Percentiles rank a stretch among this genome's conserved stretches.
Conservation (phyloP, 495 filamentous ascomycete genomes). For the Hypoxylon lenormandii region DNA sequence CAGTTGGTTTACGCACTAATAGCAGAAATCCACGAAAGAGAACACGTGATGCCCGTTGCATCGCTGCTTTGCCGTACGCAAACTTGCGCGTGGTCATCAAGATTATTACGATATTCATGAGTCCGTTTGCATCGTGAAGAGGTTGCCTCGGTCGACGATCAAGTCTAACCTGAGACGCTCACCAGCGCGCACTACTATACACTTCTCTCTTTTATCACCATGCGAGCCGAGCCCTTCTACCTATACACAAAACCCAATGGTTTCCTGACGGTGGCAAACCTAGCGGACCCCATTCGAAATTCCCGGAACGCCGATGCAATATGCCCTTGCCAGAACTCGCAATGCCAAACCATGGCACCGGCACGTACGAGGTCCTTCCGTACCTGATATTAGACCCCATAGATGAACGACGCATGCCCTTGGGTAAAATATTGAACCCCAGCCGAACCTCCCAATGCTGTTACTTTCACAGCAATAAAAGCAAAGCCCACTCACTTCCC, state of each 20-base stretch:
- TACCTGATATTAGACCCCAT: constrained; percentile 16
- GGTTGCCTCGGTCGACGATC: constrained; percentile 1
- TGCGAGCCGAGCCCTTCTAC: constrained; percentile 37
- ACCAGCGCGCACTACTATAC: constrained; percentile 40
- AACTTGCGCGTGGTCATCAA: not conserved
- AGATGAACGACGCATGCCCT: constrained; percentile 22
- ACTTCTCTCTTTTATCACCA: constrained; percentile 40
- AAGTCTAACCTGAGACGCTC: constrained; percentile 16
- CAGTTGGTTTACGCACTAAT: not conserved
- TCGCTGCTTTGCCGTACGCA: not conserved
- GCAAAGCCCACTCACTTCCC: constrained; percentile 11
- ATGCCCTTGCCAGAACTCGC: constrained; percentile 35
- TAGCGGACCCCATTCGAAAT: constrained; percentile 17
- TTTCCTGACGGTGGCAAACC: constrained; percentile 25
- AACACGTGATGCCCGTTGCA: not conserved
- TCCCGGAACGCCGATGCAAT: constrained; percentile 46
- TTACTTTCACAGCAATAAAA: constrained; percentile 30
- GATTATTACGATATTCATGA: constrained; percentile 10
- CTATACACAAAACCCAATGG: constrained; percentile 38
- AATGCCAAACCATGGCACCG: constrained; percentile 19
- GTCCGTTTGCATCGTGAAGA: constrained; percentile 18
- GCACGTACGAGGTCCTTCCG: constrained; percentile 20
- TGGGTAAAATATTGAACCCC: constrained; percentile 27
- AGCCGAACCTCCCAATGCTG: constrained; percentile 26
- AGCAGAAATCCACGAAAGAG: not conserved